These are phyloP conservation scores for Cymodocea nodosa DNA, from an alignment of 116 monocot species.

Conservation along the genomic window DNA sequence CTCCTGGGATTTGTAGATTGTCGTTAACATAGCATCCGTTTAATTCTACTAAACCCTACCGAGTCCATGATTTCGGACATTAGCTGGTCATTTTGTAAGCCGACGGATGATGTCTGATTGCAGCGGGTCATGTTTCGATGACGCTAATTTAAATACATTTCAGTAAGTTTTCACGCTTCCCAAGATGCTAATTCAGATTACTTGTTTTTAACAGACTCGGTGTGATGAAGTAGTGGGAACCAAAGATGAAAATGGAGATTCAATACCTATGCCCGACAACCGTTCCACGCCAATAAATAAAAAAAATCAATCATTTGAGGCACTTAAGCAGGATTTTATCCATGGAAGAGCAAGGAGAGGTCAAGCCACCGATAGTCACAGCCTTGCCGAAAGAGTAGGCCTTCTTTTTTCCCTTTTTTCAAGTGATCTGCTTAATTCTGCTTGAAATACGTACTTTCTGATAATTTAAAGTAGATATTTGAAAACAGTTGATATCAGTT, in stretches of 20 bases:
- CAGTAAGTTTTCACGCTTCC: not conserved
- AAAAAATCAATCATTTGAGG: conserved; percentile 27
- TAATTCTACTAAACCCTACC: no score
- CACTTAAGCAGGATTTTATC: conserved; percentile 66
- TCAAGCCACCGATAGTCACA: conserved; percentile 92
- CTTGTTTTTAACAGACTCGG: conserved; percentile 8
- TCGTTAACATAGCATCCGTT: no score
- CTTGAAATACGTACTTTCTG: no score
- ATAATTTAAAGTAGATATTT: no score
- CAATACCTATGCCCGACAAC: conserved; percentile 34
- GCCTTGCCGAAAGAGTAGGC: conserved; percentile 46
- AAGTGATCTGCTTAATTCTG: not conserved
- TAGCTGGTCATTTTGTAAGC: no score
- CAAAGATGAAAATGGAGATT: conserved; percentile 36
- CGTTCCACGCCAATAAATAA: conserved; percentile 26
- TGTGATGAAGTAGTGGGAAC: conserved; percentile 20
- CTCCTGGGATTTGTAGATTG: no score
- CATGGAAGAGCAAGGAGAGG: conserved; percentile 87
- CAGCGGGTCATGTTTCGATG: not conserved
- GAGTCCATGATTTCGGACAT: no score
- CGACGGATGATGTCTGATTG: no score
- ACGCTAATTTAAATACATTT: not conserved
- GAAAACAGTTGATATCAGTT: not conserved
- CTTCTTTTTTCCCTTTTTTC: not conserved
- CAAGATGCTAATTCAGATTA: not conserved